Evolutionary conservation across 768 basidiomycete genomes (phyloP), one percentile per base, ranked within the genome.

Genomic region (Tricholomella constricta): DNA sequence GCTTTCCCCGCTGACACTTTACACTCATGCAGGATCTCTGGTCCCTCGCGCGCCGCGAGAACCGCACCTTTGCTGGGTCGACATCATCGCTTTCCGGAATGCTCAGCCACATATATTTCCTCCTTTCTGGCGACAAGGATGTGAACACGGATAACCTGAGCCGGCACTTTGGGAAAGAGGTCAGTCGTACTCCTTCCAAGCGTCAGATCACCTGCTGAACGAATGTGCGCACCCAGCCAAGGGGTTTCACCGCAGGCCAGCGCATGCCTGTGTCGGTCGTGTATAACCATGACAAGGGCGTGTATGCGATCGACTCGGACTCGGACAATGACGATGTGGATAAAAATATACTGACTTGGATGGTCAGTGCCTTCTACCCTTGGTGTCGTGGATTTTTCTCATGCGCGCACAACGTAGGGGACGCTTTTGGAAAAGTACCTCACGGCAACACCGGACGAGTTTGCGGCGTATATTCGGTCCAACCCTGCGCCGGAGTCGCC

Each of bases 41-140:
- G 55, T 61, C 63, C 9, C 70, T 96, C 12, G 88, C 89, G 1
- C 75, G 78, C 58, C 67, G 71, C 37, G 76, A 90, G 54, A 69
- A 78, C 0, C 79, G 81, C 37, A 74, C 62, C 23, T 97, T 90
- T 65, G 82, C 82, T 2, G 96, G 95, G 3, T 95, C 92, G 3
- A 98, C 95, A 0, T 96, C 94, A 7, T 94, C 92, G 1, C 69
- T 97, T 46, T 87, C 92, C 0, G 86, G 89, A 31, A 83, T 94
- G 62, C 76, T 97, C 37, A 78, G 83, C 38, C 94, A 98, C 43
- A 83, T 96, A 15, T 98, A 97, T 65, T 92, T 93, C 64, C 77
- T 94, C 15, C 74, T 97, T 4, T 94, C 91, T 20, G 81, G 81
- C 17, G 80, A 86, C 57, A 88, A 83, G 61, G 68, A 71, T 0